phyloP scores from a whole-genome alignment of 2,329 filamentous ascomycete genomes.

The Penicillium sp. region DNA sequence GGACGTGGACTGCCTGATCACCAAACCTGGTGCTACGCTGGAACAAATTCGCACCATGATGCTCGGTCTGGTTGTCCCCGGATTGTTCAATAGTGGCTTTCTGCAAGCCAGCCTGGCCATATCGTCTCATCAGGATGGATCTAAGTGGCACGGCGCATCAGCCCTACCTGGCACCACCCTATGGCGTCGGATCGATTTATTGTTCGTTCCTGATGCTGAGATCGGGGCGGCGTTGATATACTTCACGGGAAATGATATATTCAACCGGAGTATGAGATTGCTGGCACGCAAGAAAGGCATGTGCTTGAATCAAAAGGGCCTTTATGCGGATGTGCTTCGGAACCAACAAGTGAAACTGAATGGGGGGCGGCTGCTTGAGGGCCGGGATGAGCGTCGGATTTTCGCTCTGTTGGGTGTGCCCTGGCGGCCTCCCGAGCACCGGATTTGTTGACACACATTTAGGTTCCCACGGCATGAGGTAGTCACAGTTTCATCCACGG shows the following conservation, averaged over 20 bases:
- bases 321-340: conserved; percentile 69
- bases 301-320: conserved; percentile 77
- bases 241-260: conserved; percentile 93
- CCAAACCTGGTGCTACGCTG: conserved; percentile 59
- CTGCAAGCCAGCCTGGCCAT: conserved; percentile 68
- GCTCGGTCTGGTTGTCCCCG: conserved; percentile 61
- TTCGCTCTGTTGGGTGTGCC: conserved; percentile 80
- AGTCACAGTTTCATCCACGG: background rate
- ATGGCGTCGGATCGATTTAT: conserved; percentile 81
- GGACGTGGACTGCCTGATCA: conserved; percentile 84
- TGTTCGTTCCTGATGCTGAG: conserved; percentile 76
- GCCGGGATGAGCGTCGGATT: conserved; percentile 71
- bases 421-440: conserved; percentile 73
- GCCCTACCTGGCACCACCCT: conserved; percentile 58
- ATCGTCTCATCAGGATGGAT: conserved; percentile 55
- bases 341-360: conserved; percentile 59
- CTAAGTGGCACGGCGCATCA: conserved; percentile 87
- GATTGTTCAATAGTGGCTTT: conserved; percentile 61
- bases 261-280: conserved; percentile 81
- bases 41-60: conserved; percentile 60
- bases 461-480: background rate
- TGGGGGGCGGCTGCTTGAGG: conserved; percentile 70
- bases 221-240: conserved; percentile 86
- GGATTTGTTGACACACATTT: conserved; percentile 60
- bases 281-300: conserved; percentile 77